These are phyloP conservation scores for Penicillium sp. DNA, from an alignment of 2,329 filamentous ascomycete genomes.

Conservation along the genomic window DNA sequence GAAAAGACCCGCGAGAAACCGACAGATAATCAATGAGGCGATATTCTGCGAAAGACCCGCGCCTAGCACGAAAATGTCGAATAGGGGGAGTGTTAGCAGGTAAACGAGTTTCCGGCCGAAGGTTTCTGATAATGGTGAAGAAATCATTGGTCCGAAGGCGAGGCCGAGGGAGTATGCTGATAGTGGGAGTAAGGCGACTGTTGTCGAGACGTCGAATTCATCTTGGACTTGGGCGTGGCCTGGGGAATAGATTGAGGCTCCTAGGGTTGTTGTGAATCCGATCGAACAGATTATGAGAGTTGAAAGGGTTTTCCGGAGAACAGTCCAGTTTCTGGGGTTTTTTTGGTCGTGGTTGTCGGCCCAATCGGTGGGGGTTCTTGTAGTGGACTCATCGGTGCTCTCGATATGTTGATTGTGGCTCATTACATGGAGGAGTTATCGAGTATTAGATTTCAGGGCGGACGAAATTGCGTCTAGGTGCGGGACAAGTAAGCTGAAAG, in stretches of 20 bases:
- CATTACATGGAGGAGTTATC: background rate
- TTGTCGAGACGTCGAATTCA: constrained; percentile 34
- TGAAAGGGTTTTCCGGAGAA: constrained; percentile 14
- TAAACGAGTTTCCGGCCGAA: constrained; percentile 17
- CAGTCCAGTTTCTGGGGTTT: constrained; percentile 23
- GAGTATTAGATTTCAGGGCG: background rate
- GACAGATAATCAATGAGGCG: constrained; percentile 70
- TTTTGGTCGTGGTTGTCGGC: background rate
- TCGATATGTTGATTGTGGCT: background rate
- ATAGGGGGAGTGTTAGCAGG: constrained; percentile 33
- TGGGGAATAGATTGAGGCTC: constrained; percentile 39
- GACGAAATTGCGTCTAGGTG: background rate
- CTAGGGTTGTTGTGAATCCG: constrained; percentile 28
- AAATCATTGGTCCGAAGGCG: constrained; percentile 17
- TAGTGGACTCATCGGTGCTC: background rate
- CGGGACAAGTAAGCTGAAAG: background rate
- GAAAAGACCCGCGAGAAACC: constrained; percentile 78
- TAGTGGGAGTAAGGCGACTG: constrained; percentile 59
- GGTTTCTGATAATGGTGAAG: constrained; percentile 11
- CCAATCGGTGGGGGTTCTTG: background rate
- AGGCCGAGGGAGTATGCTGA: constrained; percentile 67
- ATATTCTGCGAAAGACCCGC: constrained; percentile 62
- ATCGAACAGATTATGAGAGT: constrained; percentile 18
- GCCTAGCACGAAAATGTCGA: constrained; percentile 56
- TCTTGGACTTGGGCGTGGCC: constrained; percentile 60